Percentiles rank a stretch among this genome's conserved stretches.
Evolutionary conservation across 768 basidiomycete genomes (phyloP).

Genomic region (Mycena galopus): DNA sequence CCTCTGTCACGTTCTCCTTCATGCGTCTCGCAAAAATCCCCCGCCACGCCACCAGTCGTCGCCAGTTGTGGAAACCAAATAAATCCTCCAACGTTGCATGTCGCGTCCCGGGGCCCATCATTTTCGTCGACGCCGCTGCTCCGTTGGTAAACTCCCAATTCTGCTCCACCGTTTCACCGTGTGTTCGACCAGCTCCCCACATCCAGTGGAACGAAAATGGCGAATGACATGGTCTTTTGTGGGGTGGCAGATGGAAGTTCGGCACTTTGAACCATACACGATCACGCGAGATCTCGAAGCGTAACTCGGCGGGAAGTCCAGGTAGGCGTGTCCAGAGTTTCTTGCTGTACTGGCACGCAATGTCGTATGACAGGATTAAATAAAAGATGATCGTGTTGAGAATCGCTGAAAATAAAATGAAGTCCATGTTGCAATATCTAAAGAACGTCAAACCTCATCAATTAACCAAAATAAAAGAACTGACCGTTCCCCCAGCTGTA

Average conservation of each 20-base stretch:
- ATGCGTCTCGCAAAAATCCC: neutral
- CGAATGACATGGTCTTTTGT: conserved; percentile 33
- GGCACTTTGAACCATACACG: conserved; percentile 31
- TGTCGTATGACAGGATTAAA: conserved; percentile 38
- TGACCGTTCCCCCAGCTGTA: neutral
- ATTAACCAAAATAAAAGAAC: neutral
- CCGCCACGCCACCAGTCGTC: neutral
- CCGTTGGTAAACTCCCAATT: conserved; percentile 38
- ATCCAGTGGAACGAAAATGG: conserved; percentile 24
- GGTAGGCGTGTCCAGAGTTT: conserved; percentile 28
- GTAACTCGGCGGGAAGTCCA: neutral
- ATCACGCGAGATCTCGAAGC: neutral
- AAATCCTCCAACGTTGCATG: neutral
- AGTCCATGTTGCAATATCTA: conserved; percentile 24
- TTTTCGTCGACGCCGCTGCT: conserved; percentile 27
- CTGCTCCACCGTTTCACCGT: conserved; percentile 41
- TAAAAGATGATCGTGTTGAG: neutral
- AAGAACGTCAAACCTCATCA: neutral
- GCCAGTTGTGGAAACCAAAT: conserved; percentile 6
- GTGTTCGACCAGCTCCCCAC: conserved; percentile 33
- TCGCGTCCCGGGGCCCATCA: conserved; percentile 36
- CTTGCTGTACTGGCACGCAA: conserved; percentile 38
- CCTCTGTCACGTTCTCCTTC: neutral
- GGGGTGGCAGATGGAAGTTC: conserved; percentile 40
- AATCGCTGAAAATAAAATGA: neutral